Evolutionary conservation across 768 basidiomycete genomes (phyloP).

Genomic region (Suillus subaureus): DNA sequence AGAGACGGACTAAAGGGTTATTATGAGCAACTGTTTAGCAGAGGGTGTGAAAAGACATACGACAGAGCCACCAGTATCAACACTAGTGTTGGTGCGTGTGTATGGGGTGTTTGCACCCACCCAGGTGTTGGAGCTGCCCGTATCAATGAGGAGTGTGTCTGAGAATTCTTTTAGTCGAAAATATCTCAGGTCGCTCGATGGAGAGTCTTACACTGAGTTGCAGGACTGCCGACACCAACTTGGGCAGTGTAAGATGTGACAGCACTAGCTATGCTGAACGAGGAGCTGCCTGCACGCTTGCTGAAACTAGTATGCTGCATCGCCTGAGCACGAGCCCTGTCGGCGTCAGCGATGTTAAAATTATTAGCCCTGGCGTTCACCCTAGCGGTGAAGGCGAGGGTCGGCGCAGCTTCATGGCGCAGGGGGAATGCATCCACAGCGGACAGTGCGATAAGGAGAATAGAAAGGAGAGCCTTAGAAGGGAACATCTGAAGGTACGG

Average conservation of each 20-base stretch:
- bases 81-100: constrained; percentile 18
- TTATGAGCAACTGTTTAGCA: constrained; percentile 10
- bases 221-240: constrained; percentile 29
- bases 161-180: neutral
- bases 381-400: constrained; percentile 19
- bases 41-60: constrained; percentile 16
- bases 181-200: neutral
- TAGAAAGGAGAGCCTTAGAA: constrained; percentile 12
- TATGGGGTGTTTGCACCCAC: constrained; percentile 29
- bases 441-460: constrained; percentile 18
- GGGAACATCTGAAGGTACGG: constrained; percentile 17
- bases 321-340: constrained; percentile 23
- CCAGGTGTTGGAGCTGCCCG: constrained; percentile 37
- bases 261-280: constrained; percentile 20
- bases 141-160: constrained; percentile 34
- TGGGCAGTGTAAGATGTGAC: constrained; percentile 27
- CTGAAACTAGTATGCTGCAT: constrained; percentile 4
- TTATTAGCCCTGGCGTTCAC: constrained; percentile 13
- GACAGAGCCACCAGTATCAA: constrained; percentile 21
- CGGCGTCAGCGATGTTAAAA: constrained; percentile 16
- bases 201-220: constrained; percentile 27
- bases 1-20: constrained; percentile 10
- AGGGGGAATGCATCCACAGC: constrained; percentile 19
- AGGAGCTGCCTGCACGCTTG: constrained; percentile 14
- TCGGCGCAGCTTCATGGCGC: constrained; percentile 1